These are phyloP conservation scores for Sextonia rubra DNA, from an alignment of 164 flowering plant species.

Conservation along the genomic window DNA sequence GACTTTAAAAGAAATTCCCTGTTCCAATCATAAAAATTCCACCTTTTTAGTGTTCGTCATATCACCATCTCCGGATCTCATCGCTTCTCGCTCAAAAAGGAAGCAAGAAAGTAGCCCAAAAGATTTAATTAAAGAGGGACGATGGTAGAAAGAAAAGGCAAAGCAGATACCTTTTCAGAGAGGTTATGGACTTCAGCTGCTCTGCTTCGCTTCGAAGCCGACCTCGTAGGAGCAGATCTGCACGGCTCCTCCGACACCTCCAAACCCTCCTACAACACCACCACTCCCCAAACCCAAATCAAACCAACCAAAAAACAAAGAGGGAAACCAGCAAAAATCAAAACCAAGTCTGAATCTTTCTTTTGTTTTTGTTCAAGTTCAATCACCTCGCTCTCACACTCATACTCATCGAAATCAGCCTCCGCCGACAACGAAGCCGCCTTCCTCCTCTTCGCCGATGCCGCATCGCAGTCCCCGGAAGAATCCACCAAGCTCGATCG, in stretches of 20 bases:
- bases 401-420: slow-evolving; percentile 38
- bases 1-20: too few relatives aligned
- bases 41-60: not conserved
- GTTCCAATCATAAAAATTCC: not conserved
- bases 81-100: too few relatives aligned
- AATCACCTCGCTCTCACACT: slow-evolving; percentile 49
- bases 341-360: not conserved
- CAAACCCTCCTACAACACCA: slow-evolving; percentile 29
- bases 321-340: not conserved
- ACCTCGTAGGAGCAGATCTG: slow-evolving; percentile 27
- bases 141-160: too few relatives aligned
- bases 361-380: too few relatives aligned
- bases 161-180: slow-evolving; percentile 65
- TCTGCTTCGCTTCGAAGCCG: slow-evolving; percentile 72
- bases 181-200: slow-evolving; percentile 88
- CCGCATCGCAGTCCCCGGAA: slow-evolving; percentile 23
- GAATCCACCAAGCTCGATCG: slow-evolving; percentile 13
- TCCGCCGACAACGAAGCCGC: slow-evolving; percentile 12
- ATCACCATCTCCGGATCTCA: not conserved
- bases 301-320: not conserved
- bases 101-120: too few relatives aligned
- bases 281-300: not conserved
- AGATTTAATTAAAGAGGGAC: too few relatives aligned
- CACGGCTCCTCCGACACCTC: slow-evolving; percentile 40
- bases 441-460: slow-evolving; percentile 19